Evolutionary conservation across 139 green algal genomes (phyloP).

Genomic region (Trebouxia sp.): DNA sequence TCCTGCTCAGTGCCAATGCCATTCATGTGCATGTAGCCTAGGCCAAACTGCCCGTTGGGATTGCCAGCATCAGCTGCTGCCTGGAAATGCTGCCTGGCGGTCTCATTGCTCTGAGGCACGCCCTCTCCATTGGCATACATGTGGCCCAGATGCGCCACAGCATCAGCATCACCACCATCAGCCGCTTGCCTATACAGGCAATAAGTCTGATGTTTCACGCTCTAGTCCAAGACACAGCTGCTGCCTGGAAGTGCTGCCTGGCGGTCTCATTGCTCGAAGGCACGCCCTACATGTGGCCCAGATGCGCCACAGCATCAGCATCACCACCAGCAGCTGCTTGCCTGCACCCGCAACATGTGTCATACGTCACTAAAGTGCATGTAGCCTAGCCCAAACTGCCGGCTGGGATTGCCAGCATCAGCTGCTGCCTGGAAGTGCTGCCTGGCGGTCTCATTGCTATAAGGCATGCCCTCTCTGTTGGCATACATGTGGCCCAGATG

Average conservation of each 20-base stretch:
- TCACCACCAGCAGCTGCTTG: conserved; percentile 72
- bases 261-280: conserved; percentile 56
- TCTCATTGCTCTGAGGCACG: conserved; percentile 61
- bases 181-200: conserved; percentile 56
- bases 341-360: conserved; percentile 9
- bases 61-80: conserved; percentile 50
- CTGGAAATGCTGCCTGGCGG: conserved; percentile 54
- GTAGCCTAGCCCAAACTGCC: conserved; percentile 88
- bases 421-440: conserved; percentile 54
- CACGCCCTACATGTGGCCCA: conserved; percentile 85
- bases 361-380: conserved; percentile 86
- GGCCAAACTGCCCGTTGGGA: conserved; percentile 73
- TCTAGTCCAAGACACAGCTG: no score
- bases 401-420: conserved; percentile 56
- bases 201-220: no score
- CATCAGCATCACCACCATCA: conserved; percentile 69
- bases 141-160: conserved; percentile 86
- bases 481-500: conserved; percentile 90
- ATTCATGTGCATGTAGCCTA: conserved; percentile 90
- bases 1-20: conserved; percentile 70
- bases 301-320: conserved; percentile 77
- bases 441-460: conserved; percentile 60
- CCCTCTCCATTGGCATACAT: conserved; percentile 83
- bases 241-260: conserved; percentile 54
- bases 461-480: conserved; percentile 67